These are phyloP conservation scores for Nothophaeocryptopus gaeumannii DNA, from an alignment of 2,329 filamentous ascomycete species.

Conservation along the genomic window DNA sequence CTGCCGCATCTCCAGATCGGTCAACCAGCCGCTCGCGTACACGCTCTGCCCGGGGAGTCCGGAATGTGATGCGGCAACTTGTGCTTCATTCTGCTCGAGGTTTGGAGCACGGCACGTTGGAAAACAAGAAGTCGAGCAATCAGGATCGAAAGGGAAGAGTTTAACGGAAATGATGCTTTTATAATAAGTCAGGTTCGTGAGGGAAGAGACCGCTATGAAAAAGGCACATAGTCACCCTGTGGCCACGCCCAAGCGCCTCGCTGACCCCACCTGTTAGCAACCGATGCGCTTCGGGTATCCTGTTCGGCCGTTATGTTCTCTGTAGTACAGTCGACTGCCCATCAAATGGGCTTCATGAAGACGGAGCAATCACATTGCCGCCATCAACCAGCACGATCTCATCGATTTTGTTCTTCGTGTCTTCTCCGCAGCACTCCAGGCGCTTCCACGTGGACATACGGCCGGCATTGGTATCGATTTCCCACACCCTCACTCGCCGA, in stretches of 20 bases:
- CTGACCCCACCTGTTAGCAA: slow-evolving; percentile 1
- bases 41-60: no score
- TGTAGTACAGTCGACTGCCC: neutral
- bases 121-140: neutral
- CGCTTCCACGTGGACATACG: slow-evolving; percentile 91
- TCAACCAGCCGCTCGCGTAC: no score
- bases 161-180: neutral
- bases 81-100: no score
- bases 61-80: no score
- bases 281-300: neutral
- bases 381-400: slow-evolving; percentile 62
- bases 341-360: neutral
- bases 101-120: neutral
- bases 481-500: slow-evolving; percentile 81
- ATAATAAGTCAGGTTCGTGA: neutral
- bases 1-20: neutral
- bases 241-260: slow-evolving; percentile 9
- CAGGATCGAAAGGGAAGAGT: neutral
- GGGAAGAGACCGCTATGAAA: slow-evolving; percentile 1
- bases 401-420: slow-evolving; percentile 53
- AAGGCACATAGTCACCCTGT: slow-evolving; percentile 2
- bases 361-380: slow-evolving; percentile 48
- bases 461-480: slow-evolving; percentile 87
- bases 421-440: slow-evolving; percentile 60
- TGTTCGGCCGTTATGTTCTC: slow-evolving; percentile 1